Conservation (phyloP, 148 eudicot genomes). For the Chenopodium quinoa region DNA sequence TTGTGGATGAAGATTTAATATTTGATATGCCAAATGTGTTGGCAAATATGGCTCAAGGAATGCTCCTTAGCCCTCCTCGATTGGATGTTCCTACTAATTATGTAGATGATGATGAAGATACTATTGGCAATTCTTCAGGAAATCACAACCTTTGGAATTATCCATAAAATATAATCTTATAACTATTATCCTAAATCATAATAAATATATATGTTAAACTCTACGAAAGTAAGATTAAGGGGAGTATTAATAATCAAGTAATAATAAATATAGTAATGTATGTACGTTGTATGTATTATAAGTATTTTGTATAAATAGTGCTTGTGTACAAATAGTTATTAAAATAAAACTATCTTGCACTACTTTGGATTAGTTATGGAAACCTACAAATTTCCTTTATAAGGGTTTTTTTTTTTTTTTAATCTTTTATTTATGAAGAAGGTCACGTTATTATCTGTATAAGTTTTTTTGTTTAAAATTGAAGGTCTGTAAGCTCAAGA, state of each 20-base stretch:
- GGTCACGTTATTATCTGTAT: background rate
- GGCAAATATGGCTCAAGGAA: conserved; percentile 66
- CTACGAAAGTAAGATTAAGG: no score
- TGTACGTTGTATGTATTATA: background rate
- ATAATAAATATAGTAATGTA: background rate
- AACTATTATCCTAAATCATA: no score
- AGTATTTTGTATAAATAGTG: background rate
- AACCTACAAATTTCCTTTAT: background rate
- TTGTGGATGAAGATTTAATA: conserved; percentile 65
- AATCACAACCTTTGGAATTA: conserved; percentile 55
- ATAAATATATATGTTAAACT: no score
- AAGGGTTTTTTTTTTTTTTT: background rate
- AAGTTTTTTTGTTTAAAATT: background rate
- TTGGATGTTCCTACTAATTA: conserved; percentile 11
- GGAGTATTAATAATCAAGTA: no score
- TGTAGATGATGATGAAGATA: conserved; percentile 19
- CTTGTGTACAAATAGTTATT: background rate
- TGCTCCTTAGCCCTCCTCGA: conserved; percentile 78
- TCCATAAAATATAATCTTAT: conserved; percentile 12
- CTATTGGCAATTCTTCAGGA: background rate
- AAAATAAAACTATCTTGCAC: background rate
- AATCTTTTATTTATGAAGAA: background rate
- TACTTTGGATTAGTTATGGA: background rate
- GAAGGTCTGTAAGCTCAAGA: background rate
- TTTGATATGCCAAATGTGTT: conserved; percentile 83